Conservation (phyloP, 225 moss, liverwort and hornwort species). For the Marchantia polymorpha region DNA sequence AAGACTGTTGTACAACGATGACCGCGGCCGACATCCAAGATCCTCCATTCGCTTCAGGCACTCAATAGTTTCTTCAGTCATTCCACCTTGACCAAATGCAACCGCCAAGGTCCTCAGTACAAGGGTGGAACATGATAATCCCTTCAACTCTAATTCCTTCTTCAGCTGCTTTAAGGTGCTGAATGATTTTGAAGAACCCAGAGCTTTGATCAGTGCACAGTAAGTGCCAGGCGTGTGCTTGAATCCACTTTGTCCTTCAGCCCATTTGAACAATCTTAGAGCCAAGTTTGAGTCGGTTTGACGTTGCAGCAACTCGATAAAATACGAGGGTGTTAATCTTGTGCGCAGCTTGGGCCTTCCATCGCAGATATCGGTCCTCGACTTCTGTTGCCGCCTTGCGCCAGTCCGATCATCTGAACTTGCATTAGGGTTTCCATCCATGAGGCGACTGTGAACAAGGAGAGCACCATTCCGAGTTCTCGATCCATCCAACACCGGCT, state of each 20-base stretch:
- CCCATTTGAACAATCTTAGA: slow-evolving; percentile 57
- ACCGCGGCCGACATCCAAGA: slow-evolving; percentile 30
- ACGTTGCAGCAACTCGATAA: slow-evolving; percentile 52
- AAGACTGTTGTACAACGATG: slow-evolving; percentile 24
- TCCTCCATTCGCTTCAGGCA: slow-evolving; percentile 26
- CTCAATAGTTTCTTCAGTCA: slow-evolving; percentile 22
- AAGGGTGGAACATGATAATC: background rate
- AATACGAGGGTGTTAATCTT: slow-evolving; percentile 46
- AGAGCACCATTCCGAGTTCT: background rate
- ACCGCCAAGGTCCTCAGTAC: slow-evolving; percentile 17
- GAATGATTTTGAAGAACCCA: slow-evolving; percentile 13
- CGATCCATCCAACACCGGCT: background rate
- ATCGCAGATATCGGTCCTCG: background rate
- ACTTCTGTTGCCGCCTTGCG: background rate
- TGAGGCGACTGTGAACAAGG: background rate
- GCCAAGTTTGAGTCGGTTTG: slow-evolving; percentile 58
- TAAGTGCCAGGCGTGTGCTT: slow-evolving; percentile 55
- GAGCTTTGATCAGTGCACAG: slow-evolving; percentile 43
- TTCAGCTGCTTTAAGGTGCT: slow-evolving; percentile 19
- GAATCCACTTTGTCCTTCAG: slow-evolving; percentile 58
- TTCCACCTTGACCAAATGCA: slow-evolving; percentile 18
- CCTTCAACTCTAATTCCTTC: slow-evolving; percentile 12
- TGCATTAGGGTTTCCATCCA: background rate
- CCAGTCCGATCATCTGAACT: background rate
- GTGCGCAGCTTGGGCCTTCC: slow-evolving; percentile 26